Conservation (phyloP, 192 early-diverging fungal genomes). For the Backusella psychrophila region DNA sequence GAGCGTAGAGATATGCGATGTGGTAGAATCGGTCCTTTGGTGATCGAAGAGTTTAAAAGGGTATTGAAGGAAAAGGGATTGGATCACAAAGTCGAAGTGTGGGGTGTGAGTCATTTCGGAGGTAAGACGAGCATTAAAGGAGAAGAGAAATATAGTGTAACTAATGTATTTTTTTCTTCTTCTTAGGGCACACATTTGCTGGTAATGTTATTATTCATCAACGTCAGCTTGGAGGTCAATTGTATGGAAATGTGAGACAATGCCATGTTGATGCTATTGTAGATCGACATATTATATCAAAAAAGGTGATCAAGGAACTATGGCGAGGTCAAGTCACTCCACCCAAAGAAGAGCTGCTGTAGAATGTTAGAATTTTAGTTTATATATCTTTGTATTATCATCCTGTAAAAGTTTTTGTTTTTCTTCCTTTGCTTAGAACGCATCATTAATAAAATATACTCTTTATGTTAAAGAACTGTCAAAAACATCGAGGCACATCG, state of each 20-base stretch:
- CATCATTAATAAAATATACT: too few relatives aligned
- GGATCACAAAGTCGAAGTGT: slow-evolving; percentile 41
- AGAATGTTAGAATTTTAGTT: not conserved
- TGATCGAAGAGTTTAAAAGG: slow-evolving; percentile 52
- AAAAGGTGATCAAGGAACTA: slow-evolving; percentile 31
- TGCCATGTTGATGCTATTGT: slow-evolving; percentile 34
- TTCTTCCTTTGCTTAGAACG: too few relatives aligned
- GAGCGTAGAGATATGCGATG: slow-evolving; percentile 63
- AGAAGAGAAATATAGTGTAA: not conserved
- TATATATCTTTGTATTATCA: too few relatives aligned
- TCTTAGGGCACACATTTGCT: slow-evolving; percentile 64
- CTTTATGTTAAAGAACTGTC: too few relatives aligned
- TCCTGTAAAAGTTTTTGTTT: too few relatives aligned
- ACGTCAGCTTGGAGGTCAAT: slow-evolving; percentile 29
- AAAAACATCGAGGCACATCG: too few relatives aligned
- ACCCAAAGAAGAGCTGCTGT: not conserved
- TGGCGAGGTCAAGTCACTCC: slow-evolving; percentile 37
- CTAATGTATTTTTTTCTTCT: slow-evolving; percentile 16
- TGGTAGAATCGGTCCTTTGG: slow-evolving; percentile 57
- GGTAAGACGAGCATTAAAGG: slow-evolving; percentile 31
- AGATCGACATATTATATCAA: slow-evolving; percentile 34
- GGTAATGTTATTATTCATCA: slow-evolving; percentile 59
- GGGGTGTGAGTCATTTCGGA: slow-evolving; percentile 52
- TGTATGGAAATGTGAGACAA: slow-evolving; percentile 41
- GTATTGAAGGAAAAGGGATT: slow-evolving; percentile 11